These are phyloP conservation scores for Sicyos edulis DNA, from an alignment of 306 rosid genomes.

Conservation along the genomic window DNA sequence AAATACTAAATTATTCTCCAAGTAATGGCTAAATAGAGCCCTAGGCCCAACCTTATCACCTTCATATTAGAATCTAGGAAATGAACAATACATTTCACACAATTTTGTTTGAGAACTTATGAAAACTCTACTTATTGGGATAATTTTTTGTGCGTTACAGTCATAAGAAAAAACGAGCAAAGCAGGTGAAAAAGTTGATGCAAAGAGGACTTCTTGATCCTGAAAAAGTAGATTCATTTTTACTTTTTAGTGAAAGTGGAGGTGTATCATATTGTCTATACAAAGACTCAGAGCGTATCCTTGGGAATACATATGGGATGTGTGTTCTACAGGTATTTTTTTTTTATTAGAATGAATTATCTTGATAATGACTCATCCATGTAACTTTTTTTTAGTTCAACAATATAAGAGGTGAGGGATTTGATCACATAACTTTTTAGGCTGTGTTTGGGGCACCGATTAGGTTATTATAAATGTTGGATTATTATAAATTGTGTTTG, in stretches of 20 bases:
- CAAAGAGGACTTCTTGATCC: constrained; percentile 76
- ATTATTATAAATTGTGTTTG: no score
- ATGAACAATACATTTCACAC: no score
- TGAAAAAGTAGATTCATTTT: constrained; percentile 72
- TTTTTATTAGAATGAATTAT: constrained; percentile 2
- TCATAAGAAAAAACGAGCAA: constrained; percentile 67
- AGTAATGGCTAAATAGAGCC: no score
- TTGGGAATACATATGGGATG: constrained; percentile 91
- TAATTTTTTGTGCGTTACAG: constrained; percentile 28
- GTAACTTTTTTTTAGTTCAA: background rate
- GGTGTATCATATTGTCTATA: constrained; percentile 63
- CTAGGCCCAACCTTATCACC: no score
- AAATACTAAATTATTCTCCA: no score
- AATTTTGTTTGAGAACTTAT: background rate
- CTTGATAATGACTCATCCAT: background rate
- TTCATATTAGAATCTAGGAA: no score
- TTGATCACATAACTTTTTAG: no score
- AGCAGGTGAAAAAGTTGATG: constrained; percentile 57
- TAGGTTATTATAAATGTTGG: no score
- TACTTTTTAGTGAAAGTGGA: constrained; percentile 62
- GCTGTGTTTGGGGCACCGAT: no score
- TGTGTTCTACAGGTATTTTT: constrained; percentile 75
- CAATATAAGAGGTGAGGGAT: no score
- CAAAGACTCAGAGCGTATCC: constrained; percentile 72
- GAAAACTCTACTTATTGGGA: background rate